These are phyloP conservation scores for Boletus bicolor DNA, from an alignment of 768 basidiomycete genomes.

Conservation along the genomic window DNA sequence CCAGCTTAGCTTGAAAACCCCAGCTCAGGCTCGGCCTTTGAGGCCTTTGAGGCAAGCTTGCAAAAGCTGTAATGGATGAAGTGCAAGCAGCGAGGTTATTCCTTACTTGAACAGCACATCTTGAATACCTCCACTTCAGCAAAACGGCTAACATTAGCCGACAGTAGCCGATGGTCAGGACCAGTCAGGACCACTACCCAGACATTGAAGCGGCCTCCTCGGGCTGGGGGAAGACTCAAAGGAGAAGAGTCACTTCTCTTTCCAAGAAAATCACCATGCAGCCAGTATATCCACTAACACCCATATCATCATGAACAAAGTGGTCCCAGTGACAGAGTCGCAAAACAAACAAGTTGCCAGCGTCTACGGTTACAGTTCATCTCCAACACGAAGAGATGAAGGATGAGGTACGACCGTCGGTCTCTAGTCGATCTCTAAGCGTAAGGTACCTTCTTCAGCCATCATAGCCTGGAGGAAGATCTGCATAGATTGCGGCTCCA, in stretches of 20 bases:
- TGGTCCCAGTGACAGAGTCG: neutral
- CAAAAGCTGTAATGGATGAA: too few species aligned
- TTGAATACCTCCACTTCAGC: neutral
- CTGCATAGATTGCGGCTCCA: conserved; percentile 17
- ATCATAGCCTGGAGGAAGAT: conserved; percentile 31
- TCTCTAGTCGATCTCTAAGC: neutral
- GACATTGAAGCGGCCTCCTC: too few species aligned
- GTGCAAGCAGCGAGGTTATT: neutral
- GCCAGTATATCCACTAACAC: neutral
- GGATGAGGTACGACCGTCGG: neutral
- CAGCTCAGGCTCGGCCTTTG: too few species aligned
- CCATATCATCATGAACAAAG: neutral
- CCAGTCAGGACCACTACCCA: too few species aligned
- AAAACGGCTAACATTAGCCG: too few species aligned
- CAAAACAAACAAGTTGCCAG: neutral
- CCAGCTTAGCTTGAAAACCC: too few species aligned
- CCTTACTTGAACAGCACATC: neutral
- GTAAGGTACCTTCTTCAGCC: conserved; percentile 10
- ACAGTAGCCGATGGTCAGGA: too few species aligned
- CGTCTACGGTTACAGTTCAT: neutral
- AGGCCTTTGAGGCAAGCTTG: too few species aligned
- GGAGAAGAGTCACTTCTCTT: neutral
- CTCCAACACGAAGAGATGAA: neutral
- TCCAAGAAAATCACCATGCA: neutral
- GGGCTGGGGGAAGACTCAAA: neutral